Evolutionary conservation across 306 rosid genomes (phyloP), one percentile per base, ranked within the genome.

Genomic region (Trichosanthes cucumerina): DNA sequence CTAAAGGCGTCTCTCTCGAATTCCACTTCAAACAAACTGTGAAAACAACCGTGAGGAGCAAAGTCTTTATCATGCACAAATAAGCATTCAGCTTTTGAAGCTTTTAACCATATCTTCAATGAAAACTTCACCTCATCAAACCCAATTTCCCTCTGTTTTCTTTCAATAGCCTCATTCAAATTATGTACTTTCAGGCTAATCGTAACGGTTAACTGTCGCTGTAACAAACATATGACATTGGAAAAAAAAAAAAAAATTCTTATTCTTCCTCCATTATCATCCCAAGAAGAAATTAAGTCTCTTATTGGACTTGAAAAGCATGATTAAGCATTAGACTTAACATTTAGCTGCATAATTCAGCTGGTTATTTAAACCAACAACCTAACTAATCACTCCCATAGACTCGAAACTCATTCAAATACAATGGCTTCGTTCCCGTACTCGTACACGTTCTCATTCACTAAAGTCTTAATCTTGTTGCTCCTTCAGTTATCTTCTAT

Each of bases 21-120:
- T 85, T 86, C 96, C 97, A 90, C 96, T 86, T 71, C 82, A 84
- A 89, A 88, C 97, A 72, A 68, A 89, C 96, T 75, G 75, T 56
- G 89, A 89, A 84, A 88, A 83, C 84, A 74, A 82, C 88, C 50
- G 93, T 89, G 87, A 90, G 91, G 93, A 89, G 95, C 66, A 28
- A 81, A 76, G 96, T 92, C 93, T 79, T 84, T 87, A 18, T 90
- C 90, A 88, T 90, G 89, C 87, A 80, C 91, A 39, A 31, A 1
- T 81, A 38, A 41, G 15, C 34, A 62, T 62, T 62, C 36, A 31
- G 5, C 43, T 64, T 64, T 16, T 64, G 12, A 64, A 64, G 70
- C 70, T 63, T 63, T 63, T 33, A 54, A 56, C 78, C 56, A 31
- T 44, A 47, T 47, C 52, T 24, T 49, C 68, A 38, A 10, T 64